phyloP scores from a whole-genome alignment of 768 basidiomycete genomes.

The Agrocybe pediades region DNA sequence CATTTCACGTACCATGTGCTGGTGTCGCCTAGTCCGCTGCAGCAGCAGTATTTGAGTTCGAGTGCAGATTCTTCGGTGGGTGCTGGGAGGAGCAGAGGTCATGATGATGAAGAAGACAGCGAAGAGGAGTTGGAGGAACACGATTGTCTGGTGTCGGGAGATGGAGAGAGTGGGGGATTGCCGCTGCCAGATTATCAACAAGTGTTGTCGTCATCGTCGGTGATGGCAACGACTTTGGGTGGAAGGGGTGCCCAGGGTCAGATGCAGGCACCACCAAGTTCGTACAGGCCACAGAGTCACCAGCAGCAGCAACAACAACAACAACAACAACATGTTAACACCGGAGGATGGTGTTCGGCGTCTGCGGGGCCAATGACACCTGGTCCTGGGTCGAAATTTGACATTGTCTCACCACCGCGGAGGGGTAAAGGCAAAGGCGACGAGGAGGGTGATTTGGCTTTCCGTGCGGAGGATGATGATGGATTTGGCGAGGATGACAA shows the following conservation, averaged over 20 bases:
- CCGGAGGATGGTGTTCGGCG: slow-evolving; percentile 19
- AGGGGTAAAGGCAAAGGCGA: slow-evolving; percentile 27
- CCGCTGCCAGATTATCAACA: slow-evolving; percentile 26
- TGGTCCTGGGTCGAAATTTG: slow-evolving; percentile 49
- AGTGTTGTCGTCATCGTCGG: too few species aligned
- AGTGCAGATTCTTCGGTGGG: slow-evolving; percentile 16
- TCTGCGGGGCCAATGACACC: slow-evolving; percentile 64
- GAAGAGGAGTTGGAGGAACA: too few species aligned
- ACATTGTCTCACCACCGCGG: slow-evolving; percentile 26
- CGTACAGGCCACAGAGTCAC: too few species aligned
- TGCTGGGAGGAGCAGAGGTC: too few species aligned
- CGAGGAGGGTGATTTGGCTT: slow-evolving; percentile 21
- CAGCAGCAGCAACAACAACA: background rate
- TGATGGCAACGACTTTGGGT: too few species aligned
- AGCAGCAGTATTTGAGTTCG: slow-evolving; percentile 54
- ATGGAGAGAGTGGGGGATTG: background rate
- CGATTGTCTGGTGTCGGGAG: background rate
- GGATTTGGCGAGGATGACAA: slow-evolving; percentile 38
- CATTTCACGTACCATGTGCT: slow-evolving; percentile 55
- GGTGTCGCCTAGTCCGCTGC: slow-evolving; percentile 63
- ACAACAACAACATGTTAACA: too few species aligned
- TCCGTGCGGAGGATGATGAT: slow-evolving; percentile 29
- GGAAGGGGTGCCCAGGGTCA: too few species aligned
- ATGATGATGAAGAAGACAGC: too few species aligned
- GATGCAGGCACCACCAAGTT: too few species aligned